Percentiles rank a stretch among this genome's conserved stretches.
Conservation (phyloP, 805 yeast genomes). For the Wickerhamomyces ciferrii region DNA sequence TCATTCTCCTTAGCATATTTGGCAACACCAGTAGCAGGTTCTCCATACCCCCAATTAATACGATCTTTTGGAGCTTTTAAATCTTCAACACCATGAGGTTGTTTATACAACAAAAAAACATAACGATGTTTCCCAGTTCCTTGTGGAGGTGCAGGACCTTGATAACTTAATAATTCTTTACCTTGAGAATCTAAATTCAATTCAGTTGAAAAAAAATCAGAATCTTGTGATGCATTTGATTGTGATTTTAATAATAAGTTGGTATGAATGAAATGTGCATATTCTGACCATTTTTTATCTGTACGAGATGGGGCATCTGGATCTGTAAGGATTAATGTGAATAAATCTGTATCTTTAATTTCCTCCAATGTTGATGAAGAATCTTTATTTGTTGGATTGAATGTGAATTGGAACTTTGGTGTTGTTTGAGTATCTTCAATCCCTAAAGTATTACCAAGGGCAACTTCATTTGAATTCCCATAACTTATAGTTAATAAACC, state of each 20-base stretch:
- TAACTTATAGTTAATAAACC: slow-evolving; percentile 57
- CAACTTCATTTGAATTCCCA: slow-evolving; percentile 54
- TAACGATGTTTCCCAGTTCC: slow-evolving; percentile 86
- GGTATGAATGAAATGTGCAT: slow-evolving; percentile 64
- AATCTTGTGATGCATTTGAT: slow-evolving; percentile 20
- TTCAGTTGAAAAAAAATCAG: slow-evolving; percentile 30
- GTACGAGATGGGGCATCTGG: slow-evolving; percentile 89
- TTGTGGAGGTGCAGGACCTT: slow-evolving; percentile 89
- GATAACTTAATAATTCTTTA: slow-evolving; percentile 46
- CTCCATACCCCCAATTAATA: slow-evolving; percentile 83
- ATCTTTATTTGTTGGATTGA: slow-evolving; percentile 19
- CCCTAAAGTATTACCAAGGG: slow-evolving; percentile 70
- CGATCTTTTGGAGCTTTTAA: slow-evolving; percentile 42
- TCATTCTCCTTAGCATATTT: slow-evolving; percentile 66
- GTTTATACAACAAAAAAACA: slow-evolving; percentile 71
- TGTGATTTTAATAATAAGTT: slow-evolving; percentile 43
- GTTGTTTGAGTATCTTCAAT: slow-evolving; percentile 60
- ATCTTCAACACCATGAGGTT: slow-evolving; percentile 33
- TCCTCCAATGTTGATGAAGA: slow-evolving; percentile 4
- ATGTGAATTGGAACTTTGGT: slow-evolving; percentile 66
- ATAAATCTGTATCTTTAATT: slow-evolving; percentile 39
- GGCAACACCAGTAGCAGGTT: slow-evolving; percentile 70
- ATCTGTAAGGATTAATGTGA: slow-evolving; percentile 78
- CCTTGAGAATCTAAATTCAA: slow-evolving; percentile 28
- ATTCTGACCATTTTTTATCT: slow-evolving; percentile 88